Conservation (phyloP, 179 eudicot genomes). For the Beta lomatogona region DNA sequence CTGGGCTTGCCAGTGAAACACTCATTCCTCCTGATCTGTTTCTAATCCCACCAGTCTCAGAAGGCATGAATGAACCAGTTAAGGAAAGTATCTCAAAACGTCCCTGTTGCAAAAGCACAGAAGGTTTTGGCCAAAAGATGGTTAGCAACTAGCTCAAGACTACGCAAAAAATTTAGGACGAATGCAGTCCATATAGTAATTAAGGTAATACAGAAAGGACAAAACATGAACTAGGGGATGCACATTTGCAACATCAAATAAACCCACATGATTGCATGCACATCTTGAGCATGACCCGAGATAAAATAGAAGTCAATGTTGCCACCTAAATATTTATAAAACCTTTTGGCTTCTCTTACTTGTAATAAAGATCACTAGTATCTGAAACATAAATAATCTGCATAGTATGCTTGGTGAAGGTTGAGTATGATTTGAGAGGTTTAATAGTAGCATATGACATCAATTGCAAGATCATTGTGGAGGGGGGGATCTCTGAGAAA, state of each 20-base stretch:
- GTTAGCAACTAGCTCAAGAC: neutral
- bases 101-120: slow-evolving; percentile 48
- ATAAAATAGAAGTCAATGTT: too few relatives aligned
- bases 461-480: neutral
- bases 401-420: neutral
- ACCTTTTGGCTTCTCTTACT: too few relatives aligned
- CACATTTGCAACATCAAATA: too few relatives aligned
- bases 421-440: neutral
- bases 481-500: neutral
- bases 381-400: neutral
- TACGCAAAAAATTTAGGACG: neutral
- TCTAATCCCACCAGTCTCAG: slow-evolving; percentile 81
- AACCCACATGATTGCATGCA: too few relatives aligned
- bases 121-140: neutral
- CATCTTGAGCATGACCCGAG: neutral
- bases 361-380: neutral
- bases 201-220: neutral
- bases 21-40: slow-evolving; percentile 95
- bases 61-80: slow-evolving; percentile 86
- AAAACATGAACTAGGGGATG: neutral
- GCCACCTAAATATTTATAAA: too few relatives aligned
- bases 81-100: slow-evolving; percentile 93
- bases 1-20: slow-evolving; percentile 89
- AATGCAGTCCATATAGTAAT: neutral
- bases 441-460: slow-evolving; percentile 1